A percentile compares a stretch with the other conserved stretches of the same genome.
Conservation (phyloP, 1,139 yeast genomes). For the Scheffersomyces cryptocercus region DNA sequence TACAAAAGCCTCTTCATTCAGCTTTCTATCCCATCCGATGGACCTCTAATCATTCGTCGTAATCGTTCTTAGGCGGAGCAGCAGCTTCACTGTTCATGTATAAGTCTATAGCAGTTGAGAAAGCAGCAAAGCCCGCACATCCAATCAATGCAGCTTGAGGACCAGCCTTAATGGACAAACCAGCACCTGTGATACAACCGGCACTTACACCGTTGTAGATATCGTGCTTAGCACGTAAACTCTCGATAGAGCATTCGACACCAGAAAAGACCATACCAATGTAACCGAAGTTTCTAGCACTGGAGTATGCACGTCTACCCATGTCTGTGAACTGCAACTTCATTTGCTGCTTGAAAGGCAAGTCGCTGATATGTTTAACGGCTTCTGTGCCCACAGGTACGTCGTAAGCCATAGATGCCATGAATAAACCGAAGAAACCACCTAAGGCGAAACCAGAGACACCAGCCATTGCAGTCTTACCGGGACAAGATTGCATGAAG, state of each 20-base stretch:
- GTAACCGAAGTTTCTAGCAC: constrained; percentile 93
- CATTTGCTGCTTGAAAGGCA: constrained; percentile 93
- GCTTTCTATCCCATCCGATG: neutral
- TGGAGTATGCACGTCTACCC: constrained; percentile 81
- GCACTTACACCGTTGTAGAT: constrained; percentile 90
- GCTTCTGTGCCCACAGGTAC: constrained; percentile 69
- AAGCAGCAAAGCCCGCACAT: constrained; percentile 97
- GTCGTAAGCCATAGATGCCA: constrained; percentile 92
- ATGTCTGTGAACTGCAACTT: constrained; percentile 87
- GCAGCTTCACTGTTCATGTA: constrained; percentile 86
- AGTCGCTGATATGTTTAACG: constrained; percentile 61
- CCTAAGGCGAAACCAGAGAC: constrained; percentile 94
- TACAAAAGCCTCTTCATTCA: neutral
- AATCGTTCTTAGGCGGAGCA: constrained; percentile 85
- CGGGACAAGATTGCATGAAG: constrained; percentile 93
- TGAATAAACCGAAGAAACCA: constrained; percentile 93
- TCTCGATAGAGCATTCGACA: constrained; percentile 88
- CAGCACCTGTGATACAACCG: constrained; percentile 93
- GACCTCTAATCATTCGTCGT: constrained; percentile 57
- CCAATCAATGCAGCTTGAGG: constrained; percentile 92
- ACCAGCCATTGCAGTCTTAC: constrained; percentile 88
- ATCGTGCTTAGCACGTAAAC: constrained; percentile 87
- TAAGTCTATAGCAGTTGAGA: constrained; percentile 88
- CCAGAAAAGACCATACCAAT: constrained; percentile 94
- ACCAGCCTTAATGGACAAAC: constrained; percentile 87